Evolutionary conservation across 345 rosid species (phyloP), one percentile per base, ranked within the genome.

Genomic region (Streptanthus diversifolius): DNA sequence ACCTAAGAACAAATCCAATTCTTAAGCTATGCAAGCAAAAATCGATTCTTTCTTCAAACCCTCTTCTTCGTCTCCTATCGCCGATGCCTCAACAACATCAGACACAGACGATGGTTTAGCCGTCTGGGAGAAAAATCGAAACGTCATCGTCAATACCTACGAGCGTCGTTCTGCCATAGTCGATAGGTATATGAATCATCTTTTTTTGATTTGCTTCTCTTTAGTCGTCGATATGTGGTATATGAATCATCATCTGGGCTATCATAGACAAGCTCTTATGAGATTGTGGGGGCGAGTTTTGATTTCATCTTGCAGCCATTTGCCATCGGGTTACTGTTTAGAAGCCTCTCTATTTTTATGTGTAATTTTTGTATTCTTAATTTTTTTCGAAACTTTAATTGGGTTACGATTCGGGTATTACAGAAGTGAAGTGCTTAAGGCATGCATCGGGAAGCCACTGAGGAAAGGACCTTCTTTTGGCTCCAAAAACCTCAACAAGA

Each of bases 11-110:
- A 15, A 55, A 15, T 11, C 13, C 22, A 43, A 14, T 29, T 45
- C 14, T 7, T 3, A 33, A 52, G 37, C 33, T 1, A 88, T 87
- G 96, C 97, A 88, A 79, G 62, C 91, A 71, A 90, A 88, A 75
- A 87, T 93, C 82, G 85, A 79, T 55, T 74, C 88, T 70, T 93
- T 90, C 87, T 93, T 88, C 86, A 81, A 87, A 59, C 80, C 81
- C 1, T 62, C 84, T 24, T 48, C 88, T 18, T 17, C 72, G 14
- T 21, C 75, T 45, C 59, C 30, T 25, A 44, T 47, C 44, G 14
- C 45, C 8, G 19, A 37, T 13, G 12, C 30, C 8, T 17, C 73
- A 0, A 27, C 43, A 63, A 10, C 76, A 7, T 12, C 72, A 41
- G 84, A 73, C 3, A 63, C 68, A 39, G 71, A 73, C 73, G 89